Percentiles rank a stretch among this genome's conserved stretches.
These are phyloP conservation scores for Trichoderma breve DNA, from an alignment of 2,329 filamentous ascomycete species.

Conservation along the genomic window DNA sequence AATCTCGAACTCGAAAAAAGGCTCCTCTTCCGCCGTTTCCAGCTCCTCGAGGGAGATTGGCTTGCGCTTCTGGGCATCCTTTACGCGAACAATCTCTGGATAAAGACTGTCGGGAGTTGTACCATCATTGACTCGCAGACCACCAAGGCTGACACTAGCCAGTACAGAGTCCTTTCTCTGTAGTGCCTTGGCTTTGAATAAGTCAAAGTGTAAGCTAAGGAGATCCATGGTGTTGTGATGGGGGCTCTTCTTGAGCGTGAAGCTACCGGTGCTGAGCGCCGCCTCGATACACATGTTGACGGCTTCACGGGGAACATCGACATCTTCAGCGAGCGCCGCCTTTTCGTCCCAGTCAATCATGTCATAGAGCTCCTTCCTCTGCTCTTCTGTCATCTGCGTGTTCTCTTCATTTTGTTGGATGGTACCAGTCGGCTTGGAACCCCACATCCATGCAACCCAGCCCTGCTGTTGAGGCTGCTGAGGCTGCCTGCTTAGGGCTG, in stretches of 20 bases:
- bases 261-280: conserved; percentile 91
- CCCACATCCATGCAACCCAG: conserved; percentile 93
- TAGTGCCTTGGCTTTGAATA: conserved; percentile 85
- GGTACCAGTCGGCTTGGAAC: conserved; percentile 62
- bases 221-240: conserved; percentile 68
- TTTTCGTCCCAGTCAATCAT: conserved; percentile 99
- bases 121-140: conserved; percentile 91
- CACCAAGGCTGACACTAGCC: conserved; percentile 84
- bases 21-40: conserved; percentile 57
- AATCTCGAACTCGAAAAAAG: conserved; percentile 88
- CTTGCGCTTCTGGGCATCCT: conserved; percentile 65
- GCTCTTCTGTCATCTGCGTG: conserved; percentile 88
- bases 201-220: conserved; percentile 88
- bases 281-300: conserved; percentile 91
- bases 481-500: conserved; percentile 67
- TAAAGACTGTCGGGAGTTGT: conserved; percentile 89
- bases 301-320: conserved; percentile 87
- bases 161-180: conserved; percentile 90
- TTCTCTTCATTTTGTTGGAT: conserved; percentile 66
- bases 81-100: conserved; percentile 93
- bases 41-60: conserved; percentile 55
- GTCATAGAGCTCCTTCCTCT: conserved; percentile 93
- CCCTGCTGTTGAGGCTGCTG: conserved; percentile 68
- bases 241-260: conserved; percentile 78
- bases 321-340: conserved; percentile 77